Conservation (phyloP, 495 filamentous ascomycete species). For the Chlorociboria aeruginascens region DNA sequence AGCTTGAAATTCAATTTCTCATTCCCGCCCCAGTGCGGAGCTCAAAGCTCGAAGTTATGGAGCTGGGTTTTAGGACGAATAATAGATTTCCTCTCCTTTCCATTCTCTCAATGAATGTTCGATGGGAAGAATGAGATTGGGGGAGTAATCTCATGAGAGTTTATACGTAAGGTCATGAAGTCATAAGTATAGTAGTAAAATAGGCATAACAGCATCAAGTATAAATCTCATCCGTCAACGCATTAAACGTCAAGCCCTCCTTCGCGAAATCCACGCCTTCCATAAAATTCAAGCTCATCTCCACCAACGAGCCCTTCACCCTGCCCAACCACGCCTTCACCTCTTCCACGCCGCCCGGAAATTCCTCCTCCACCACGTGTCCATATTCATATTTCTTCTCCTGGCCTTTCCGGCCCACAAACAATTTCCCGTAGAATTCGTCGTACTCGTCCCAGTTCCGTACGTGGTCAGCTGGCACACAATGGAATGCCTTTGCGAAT, state of each 20-base stretch:
- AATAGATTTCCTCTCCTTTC: slow-evolving; percentile 18
- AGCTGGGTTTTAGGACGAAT: slow-evolving; percentile 66
- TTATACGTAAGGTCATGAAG: too few relatives aligned
- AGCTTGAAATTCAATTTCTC: too few relatives aligned
- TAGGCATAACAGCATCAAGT: slow-evolving; percentile 35
- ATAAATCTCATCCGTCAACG: slow-evolving; percentile 72
- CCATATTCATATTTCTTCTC: slow-evolving; percentile 46
- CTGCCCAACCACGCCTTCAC: slow-evolving; percentile 71
- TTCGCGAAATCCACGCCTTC: slow-evolving; percentile 77
- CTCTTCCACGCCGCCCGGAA: slow-evolving; percentile 48
- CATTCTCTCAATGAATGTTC: slow-evolving; percentile 5
- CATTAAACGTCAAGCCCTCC: slow-evolving; percentile 69
- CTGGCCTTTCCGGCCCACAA: slow-evolving; percentile 40
- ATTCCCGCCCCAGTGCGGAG: too few relatives aligned
- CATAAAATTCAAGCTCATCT: slow-evolving; percentile 89
- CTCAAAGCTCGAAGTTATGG: slow-evolving; percentile 45
- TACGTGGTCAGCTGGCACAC: slow-evolving; percentile 71
- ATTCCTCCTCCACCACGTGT: slow-evolving; percentile 76
- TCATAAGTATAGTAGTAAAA: too few relatives aligned
- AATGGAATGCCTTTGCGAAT: slow-evolving; percentile 77
- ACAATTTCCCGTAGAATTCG: slow-evolving; percentile 60
- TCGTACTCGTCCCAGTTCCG: slow-evolving; percentile 80
- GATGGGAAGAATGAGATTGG: slow-evolving; percentile 41
- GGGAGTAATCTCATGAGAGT: too few relatives aligned
- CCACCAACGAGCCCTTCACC: slow-evolving; percentile 70